Percentiles rank a stretch among this genome's conserved stretches.
Conservation (phyloP, 139 green algal genomes). For the Gonium pectorale region DNA sequence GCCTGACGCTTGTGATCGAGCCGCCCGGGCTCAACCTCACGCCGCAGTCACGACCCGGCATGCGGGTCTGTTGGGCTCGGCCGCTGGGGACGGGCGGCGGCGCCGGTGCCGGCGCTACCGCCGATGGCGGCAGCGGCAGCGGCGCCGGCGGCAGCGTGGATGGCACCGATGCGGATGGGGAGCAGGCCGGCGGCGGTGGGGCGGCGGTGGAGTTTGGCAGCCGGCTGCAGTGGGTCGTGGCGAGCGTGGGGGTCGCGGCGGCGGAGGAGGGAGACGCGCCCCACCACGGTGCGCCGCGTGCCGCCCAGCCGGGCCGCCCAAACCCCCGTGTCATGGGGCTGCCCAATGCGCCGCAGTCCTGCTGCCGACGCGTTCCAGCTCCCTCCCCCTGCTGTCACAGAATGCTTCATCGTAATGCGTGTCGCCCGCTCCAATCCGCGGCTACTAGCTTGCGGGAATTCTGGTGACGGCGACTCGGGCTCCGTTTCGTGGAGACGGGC, state of each 20-base stretch:
- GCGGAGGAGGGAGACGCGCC: background rate
- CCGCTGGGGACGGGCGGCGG: conserved; percentile 13
- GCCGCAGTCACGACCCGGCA: conserved; percentile 32
- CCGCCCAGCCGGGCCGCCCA: too few relatives aligned
- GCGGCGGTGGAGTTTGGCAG: background rate
- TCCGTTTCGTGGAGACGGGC: too few relatives aligned
- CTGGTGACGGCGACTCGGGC: too few relatives aligned
- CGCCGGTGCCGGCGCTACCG: background rate
- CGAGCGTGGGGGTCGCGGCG: conserved; percentile 9
- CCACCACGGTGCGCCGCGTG: background rate
- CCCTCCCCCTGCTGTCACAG: too few relatives aligned
- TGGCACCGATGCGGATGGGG: background rate
- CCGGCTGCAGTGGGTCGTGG: conserved; percentile 68
- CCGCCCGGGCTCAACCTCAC: conserved; percentile 51
- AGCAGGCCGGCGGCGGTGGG: background rate
- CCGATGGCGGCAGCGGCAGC: background rate
- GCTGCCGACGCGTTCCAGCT: too few relatives aligned
- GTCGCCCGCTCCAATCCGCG: too few relatives aligned
- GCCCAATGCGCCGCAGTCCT: too few relatives aligned
- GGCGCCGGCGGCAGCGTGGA: background rate
- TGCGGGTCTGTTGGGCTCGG: conserved; percentile 61
- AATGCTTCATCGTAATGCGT: too few relatives aligned
- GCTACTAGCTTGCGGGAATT: too few relatives aligned
- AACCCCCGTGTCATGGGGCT: too few relatives aligned
- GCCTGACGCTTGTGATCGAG: conserved; percentile 73